phyloP scores from a whole-genome alignment of 2,329 filamentous ascomycete genomes.

The Mariannaea sp. region DNA sequence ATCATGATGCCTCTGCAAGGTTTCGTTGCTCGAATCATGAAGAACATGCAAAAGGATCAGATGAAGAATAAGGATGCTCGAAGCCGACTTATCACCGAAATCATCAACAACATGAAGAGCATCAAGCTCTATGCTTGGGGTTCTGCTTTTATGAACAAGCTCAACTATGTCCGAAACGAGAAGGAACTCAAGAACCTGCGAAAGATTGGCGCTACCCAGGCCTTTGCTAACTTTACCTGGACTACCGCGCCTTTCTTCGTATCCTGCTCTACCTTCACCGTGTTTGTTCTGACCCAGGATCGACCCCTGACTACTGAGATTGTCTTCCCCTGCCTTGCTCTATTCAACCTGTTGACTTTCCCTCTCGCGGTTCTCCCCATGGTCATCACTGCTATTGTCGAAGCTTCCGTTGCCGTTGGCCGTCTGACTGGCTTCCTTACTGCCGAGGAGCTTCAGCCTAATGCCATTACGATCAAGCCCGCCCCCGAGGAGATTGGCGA shows the following conservation, averaged over 20 bases:
- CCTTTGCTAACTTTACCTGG: conserved; percentile 97
- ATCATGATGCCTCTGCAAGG: conserved; percentile 97
- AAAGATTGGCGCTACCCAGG: conserved; percentile 93
- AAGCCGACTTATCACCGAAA: conserved; percentile 93
- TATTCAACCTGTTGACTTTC: conserved; percentile 97
- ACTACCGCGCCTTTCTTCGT: conserved; percentile 96
- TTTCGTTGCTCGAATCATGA: conserved; percentile 89
- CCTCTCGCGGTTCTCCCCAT: conserved; percentile 93
- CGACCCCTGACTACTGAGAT: conserved; percentile 88
- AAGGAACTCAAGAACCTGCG: conserved; percentile 92
- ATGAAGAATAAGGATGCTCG: conserved; percentile 99
- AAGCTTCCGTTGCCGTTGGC: conserved; percentile 89
- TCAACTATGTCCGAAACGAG: conserved; percentile 95
- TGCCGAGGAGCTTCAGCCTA: conserved; percentile 86
- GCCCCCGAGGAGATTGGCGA: conserved; percentile 78
- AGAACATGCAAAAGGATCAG: conserved; percentile 89
- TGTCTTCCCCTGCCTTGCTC: conserved; percentile 86
- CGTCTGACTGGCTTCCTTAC: conserved; percentile 84
- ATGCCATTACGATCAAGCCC: conserved; percentile 75
- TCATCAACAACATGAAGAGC: conserved; percentile 99
- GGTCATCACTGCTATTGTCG: conserved; percentile 96
- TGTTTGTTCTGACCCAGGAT: conserved; percentile 86
- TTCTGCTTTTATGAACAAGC: conserved; percentile 94
- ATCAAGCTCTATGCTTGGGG: conserved; percentile 99
- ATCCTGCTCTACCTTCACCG: conserved; percentile 92